Evolutionary conservation across 257 asterid species (phyloP), one percentile per base, ranked within the genome.

Genomic region (Asclepias syriaca): DNA sequence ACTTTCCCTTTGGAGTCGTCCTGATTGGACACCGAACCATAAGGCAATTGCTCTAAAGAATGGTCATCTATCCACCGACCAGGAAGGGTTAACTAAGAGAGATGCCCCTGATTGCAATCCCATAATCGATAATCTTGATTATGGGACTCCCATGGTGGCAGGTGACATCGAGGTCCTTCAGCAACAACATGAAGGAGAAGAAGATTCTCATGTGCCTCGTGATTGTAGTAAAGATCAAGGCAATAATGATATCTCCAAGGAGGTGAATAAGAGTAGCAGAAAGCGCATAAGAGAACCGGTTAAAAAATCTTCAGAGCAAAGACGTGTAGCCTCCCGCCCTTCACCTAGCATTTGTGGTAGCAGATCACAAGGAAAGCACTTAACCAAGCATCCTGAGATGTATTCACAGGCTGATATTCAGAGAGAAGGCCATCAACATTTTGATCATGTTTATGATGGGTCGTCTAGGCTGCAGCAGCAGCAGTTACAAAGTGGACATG

Each of bases 1-100:
- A 53, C 91, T 95, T 43, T 88, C 81, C 79, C 95, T 95, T 59
- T 92, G 99, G 99, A 92, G 99, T 77, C 81, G 65, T 69, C 88
- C 83, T 24, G 88, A 81, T 74, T 90, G 87, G 89, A 85, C 96
- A 32, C 16, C 72, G 49, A 83, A 69, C 63, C 97, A 95, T 81
- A 88, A 72, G 81, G 84, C 77, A 70, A 88, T 92, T 73, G 96
- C 98, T 69, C 84, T 78, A 65, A 77, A 72, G 82, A 85, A 81
- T 10, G 84, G 86, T 53, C 98, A 89, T 76, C 68, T 74, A n/a
- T 21, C 50, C 64, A 53, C n/a, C 19, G 59, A 43, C 60, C 73
- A 79, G 68, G 77, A 75, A 66, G 73, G 54, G 55, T 72, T 24
- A 9, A 32, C 24, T 48, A 67, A 56, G 74, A 66, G 16, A 68